These are phyloP conservation scores for Ascobolus immersus DNA, from an alignment of 495 filamentous ascomycete species.

Conservation along the genomic window DNA sequence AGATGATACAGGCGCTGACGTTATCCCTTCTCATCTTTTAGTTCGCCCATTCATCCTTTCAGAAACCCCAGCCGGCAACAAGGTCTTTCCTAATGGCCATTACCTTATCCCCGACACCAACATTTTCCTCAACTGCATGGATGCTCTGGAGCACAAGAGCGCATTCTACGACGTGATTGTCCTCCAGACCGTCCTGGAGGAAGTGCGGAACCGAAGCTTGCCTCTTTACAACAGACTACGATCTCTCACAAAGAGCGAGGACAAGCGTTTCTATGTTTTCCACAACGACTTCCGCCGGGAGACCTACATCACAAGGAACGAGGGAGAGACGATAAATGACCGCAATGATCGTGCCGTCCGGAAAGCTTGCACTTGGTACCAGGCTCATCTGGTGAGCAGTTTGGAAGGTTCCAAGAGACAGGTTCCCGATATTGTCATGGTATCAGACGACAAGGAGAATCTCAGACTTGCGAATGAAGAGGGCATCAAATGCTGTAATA, in stretches of 20 bases:
- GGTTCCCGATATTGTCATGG: slow-evolving; percentile 61
- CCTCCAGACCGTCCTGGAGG: slow-evolving; percentile 83
- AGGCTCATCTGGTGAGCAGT: slow-evolving; percentile 42
- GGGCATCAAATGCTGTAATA: slow-evolving; percentile 24
- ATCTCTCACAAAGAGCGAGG: slow-evolving; percentile 68
- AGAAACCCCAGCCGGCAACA: slow-evolving; percentile 58
- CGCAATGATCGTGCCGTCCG: slow-evolving; percentile 83
- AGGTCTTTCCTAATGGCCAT: slow-evolving; percentile 57
- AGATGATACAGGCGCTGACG: background rate
- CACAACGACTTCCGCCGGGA: slow-evolving; percentile 95
- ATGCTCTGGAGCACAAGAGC: slow-evolving; percentile 72
- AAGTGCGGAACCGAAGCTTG: slow-evolving; percentile 75
- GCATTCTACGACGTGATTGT: slow-evolving; percentile 90
- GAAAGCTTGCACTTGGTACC: slow-evolving; percentile 70
- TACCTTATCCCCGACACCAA: slow-evolving; percentile 95
- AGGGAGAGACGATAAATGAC: slow-evolving; percentile 80
- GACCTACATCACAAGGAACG: slow-evolving; percentile 51
- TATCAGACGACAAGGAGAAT: slow-evolving; percentile 64
- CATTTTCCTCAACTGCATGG: slow-evolving; percentile 83
- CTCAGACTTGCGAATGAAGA: slow-evolving; percentile 58
- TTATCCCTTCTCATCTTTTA: slow-evolving; percentile 15
- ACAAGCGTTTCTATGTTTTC: slow-evolving; percentile 93
- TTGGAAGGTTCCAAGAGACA: slow-evolving; percentile 29
- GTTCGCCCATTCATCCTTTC: slow-evolving; percentile 67
- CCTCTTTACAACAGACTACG: slow-evolving; percentile 87